Evolutionary conservation across 2,329 filamentous ascomycete species (phyloP), one percentile per base, ranked within the genome.

Genomic region (Stachybotrys echinatus): DNA sequence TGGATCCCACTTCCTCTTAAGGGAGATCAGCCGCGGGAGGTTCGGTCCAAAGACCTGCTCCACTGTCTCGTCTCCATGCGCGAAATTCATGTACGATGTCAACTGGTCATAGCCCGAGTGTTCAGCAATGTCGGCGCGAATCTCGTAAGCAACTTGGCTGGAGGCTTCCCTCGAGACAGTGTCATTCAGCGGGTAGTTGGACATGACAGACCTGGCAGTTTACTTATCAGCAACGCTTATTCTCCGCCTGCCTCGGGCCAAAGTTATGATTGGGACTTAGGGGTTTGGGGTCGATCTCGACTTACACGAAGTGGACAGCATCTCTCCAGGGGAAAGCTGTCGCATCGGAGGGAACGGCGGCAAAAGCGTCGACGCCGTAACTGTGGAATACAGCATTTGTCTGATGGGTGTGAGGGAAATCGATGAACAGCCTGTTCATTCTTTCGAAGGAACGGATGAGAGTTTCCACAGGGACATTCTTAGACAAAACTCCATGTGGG

Each of bases 1-100:
- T 12, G 42, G 42, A 23, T 45, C 42, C 42, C 42, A 45, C 23
- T 27, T 45, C 17, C 23, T 45, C 42, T 45, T 45, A 8, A 45
- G 21, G 6, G 19, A 5, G 17, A 27, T 21, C 21, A 45, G 18
- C 12, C 42, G 19, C 20, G 42, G 42, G 4, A 27, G 12, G 20
- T 45, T 45, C 5, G 19, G 19, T 5, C 20, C 42, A n/a, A 23
- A 45, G 20, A 45, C 23, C 22, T 45, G 42, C 20, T 45, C 42
- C 22, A 27, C 18, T 6, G 21, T 10, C 14, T 45, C 42, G 23
- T 45, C 42, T 17, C 42, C 42, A 27, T 23, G 20, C n/a, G 20
- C 42, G 18, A 23, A 23, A 21, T 27, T 45, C 14, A 27, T 12
- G 18, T 45, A 45, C 19, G 22, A 18, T n/a, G 20, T 27, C 12